Evolutionary conservation across 352 stramenopile genomes (phyloP).

Genomic region (Blastocystis hominis): DNA sequence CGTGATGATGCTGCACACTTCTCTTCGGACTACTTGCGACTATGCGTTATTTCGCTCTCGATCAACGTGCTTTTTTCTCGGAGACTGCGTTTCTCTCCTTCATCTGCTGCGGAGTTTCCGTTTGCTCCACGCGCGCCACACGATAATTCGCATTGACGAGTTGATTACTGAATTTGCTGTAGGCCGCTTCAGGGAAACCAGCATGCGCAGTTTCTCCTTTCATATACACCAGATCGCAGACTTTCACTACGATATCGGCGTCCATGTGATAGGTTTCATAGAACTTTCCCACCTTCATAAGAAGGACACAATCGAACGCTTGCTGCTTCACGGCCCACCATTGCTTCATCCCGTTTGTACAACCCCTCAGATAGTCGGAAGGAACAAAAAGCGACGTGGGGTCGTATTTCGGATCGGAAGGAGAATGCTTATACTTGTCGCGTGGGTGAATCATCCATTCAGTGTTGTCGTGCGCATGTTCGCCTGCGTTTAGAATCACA

Average conservation of each 20-base stretch:
- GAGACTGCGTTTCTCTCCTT: constrained; percentile 79
- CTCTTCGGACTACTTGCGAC: constrained; percentile 77
- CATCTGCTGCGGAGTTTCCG: constrained; percentile 91
- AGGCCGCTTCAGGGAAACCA: constrained; percentile 93
- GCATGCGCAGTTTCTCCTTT: constrained; percentile 85
- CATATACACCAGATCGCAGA: constrained; percentile 94
- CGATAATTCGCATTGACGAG: constrained; percentile 88
- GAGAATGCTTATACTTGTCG: constrained; percentile 75
- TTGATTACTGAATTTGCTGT: constrained; percentile 84
- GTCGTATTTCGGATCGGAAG: constrained; percentile 79
- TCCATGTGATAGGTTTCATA: constrained; percentile 89
- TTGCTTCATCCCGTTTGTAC: constrained; percentile 86
- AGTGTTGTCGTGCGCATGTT: constrained; percentile 76
- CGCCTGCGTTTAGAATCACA: constrained; percentile 65
- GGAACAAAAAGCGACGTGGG: constrained; percentile 80
- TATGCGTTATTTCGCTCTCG: constrained; percentile 60
- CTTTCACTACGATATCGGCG: constrained; percentile 86
- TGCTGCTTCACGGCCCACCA: constrained; percentile 94
- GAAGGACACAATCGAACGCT: constrained; percentile 93
- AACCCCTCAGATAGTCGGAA: constrained; percentile 73
- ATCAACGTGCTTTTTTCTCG: constrained; percentile 58
- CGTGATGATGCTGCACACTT: constrained; percentile 88
- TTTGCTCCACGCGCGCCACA: constrained; percentile 95
- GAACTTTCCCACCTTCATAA: constrained; percentile 88
- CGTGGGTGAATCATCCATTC: constrained; percentile 62